These are phyloP conservation scores for Nemophila menziesii DNA, from an alignment of 257 asterid genomes.

Conservation along the genomic window DNA sequence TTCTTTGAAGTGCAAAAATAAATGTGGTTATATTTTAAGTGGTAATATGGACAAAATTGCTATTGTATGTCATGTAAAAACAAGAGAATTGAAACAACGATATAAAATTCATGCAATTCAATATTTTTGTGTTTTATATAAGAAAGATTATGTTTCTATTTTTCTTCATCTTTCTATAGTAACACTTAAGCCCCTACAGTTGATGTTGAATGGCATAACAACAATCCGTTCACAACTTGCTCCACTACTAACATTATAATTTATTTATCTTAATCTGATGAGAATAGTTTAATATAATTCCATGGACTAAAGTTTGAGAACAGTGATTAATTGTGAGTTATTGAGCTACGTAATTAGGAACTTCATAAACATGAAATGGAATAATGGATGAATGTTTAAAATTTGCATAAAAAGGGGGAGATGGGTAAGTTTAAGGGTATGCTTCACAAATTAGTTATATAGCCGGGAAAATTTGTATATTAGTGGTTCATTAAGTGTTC, in stretches of 20 bases:
- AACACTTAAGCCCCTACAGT: constrained; percentile 58
- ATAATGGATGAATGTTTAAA: no score
- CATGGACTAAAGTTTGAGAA: no score
- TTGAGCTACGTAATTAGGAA: no score
- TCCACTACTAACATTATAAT: constrained; percentile 91
- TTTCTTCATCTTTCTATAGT: background rate
- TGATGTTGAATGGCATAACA: constrained; percentile 97
- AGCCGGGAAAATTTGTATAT: no score
- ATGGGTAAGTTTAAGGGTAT: no score
- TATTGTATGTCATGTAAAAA: constrained; percentile 89
- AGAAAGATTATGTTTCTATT: background rate
- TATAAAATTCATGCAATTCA: constrained; percentile 82
- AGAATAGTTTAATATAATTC: no score
- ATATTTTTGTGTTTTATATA: constrained; percentile 7
- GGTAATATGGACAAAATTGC: constrained; percentile 97
- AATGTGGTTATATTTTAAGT: constrained; percentile 88
- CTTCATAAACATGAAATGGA: no score
- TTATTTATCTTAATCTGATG: no score
- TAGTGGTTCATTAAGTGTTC: no score
- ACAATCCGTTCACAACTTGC: constrained; percentile 82
- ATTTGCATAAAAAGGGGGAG: no score
- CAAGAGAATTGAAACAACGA: constrained; percentile 86
- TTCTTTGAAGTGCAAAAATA: constrained; percentile 96
- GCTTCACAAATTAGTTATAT: no score
- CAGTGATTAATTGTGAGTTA: no score